Evolutionary conservation across 2,329 filamentous ascomycete genomes (phyloP), one percentile per base, ranked within the genome.

Genomic region (Aspergillus tanneri): DNA sequence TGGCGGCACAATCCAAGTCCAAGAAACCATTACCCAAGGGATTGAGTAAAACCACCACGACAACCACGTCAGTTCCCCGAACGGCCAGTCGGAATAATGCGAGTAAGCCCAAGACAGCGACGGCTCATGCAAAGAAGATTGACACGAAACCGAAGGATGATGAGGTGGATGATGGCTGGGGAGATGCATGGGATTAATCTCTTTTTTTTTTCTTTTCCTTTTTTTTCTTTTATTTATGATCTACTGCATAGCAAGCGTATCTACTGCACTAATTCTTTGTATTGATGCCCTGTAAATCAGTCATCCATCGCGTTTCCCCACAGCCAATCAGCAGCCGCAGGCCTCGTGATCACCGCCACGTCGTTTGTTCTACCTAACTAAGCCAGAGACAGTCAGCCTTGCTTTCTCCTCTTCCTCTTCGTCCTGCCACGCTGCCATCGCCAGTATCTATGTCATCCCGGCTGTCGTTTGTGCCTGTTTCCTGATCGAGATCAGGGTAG

Each of bases 11-110:
- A 66, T 83, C 87, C 5, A 80, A 85, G 54, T 82, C 87, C 54
- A 96, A 78, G 59, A 93, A 88, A 56, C 74, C 85, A 2, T 66
- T 97, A 46, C 91, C 92, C 0, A 99, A 95, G 71, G 92, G 92
- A 0, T 67, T 97, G 21, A 72, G 77, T 1, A 96, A 95, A 70
- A 62, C 80, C 2, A 51, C 70, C 1, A 56, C 67, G 6, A 14
- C 40, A 11, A 24, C 19, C 11, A 58, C 67, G 7, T 58, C 68
- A 56, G 61, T 65, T 3, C 67, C 66, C 49, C 68, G 74, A 49
- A 69, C 70, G 39, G 55, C 66, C 19, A 68, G 63, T 8, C 66
- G 51, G n/a, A 49, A 68, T 12, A 74, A 71, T 2, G 54, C 63
- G 10, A 53, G 65, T 2, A 80, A 78, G 50, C 68, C 76, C 0